phyloP scores from a whole-genome alignment of 2,329 filamentous ascomycete species.

The Claviceps paspali region DNA sequence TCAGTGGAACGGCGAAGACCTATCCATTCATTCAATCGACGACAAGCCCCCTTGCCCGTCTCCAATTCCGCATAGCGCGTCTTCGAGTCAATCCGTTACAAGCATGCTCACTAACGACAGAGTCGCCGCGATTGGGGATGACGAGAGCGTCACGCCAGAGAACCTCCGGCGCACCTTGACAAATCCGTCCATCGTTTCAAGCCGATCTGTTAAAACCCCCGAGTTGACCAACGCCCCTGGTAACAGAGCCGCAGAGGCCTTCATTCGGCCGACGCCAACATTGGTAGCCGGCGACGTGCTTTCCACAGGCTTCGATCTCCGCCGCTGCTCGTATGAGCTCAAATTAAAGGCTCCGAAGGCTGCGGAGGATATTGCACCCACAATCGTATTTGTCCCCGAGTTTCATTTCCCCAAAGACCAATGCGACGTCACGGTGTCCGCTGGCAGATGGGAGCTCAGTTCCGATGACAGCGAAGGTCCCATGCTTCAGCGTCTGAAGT shows the following conservation, averaged over 20 bases:
- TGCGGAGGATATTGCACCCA: conserved; percentile 51
- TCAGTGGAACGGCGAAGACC: conserved; percentile 92
- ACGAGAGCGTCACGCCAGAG: conserved; percentile 49
- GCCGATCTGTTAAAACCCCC: conserved; percentile 33
- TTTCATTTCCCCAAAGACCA: conserved; percentile 76
- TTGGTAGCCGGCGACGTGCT: conserved; percentile 56
- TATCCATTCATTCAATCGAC: conserved; percentile 78
- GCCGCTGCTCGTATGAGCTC: conserved; percentile 61
- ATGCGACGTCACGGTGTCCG: conserved; percentile 58
- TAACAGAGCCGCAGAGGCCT: conserved; percentile 83
- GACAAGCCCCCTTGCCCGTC: conserved; percentile 50
- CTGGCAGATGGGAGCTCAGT: conserved; percentile 81
- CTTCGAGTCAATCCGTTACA: conserved; percentile 28
- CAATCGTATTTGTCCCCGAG: conserved; percentile 72
- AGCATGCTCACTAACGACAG: conserved; percentile 20
- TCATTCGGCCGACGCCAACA: conserved; percentile 71
- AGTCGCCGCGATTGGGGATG: conserved; percentile 32
- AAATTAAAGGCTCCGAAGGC: conserved; percentile 46
- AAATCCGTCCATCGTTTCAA: conserved; percentile 49
- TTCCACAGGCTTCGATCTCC: conserved; percentile 68
- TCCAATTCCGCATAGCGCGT: conserved; percentile 27
- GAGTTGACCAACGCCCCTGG: conserved; percentile 52
- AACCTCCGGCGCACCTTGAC: conserved; percentile 64
- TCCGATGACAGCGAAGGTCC: conserved; percentile 54
- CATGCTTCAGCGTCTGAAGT: conserved; percentile 61